phyloP scores from a whole-genome alignment of 805 yeast genomes.

The Candida mattraensis region DNA sequence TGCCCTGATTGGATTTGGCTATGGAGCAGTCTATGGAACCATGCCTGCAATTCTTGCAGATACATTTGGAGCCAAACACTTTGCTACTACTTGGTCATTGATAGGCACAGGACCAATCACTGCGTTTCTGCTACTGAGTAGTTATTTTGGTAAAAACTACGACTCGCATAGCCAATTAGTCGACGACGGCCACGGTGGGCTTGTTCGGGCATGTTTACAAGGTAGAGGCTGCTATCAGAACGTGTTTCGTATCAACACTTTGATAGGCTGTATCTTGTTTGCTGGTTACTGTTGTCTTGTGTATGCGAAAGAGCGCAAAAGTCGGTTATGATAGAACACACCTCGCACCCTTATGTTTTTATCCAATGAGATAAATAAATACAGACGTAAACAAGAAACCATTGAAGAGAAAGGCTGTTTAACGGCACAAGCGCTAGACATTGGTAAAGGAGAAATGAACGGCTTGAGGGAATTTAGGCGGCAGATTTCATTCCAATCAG shows the following conservation, averaged over 20 bases:
- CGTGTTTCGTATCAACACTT: conserved; percentile 43
- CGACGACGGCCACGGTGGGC: conserved; percentile 32
- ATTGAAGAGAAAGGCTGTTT: too few species aligned
- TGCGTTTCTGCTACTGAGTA: conserved; percentile 52
- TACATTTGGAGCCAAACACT: conserved; percentile 62
- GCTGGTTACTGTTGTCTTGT: conserved; percentile 22
- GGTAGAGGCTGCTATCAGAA: conserved; percentile 51
- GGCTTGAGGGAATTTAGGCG: conserved; percentile 4
- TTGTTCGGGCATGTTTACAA: conserved; percentile 38
- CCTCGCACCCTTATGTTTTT: too few species aligned
- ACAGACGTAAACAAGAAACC: too few species aligned
- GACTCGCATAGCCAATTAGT: conserved; percentile 43
- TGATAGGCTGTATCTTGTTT: conserved; percentile 30
- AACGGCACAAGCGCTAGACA: too few species aligned
- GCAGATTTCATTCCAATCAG: conserved; percentile 19
- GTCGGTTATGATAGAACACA: not conserved
- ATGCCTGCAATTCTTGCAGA: conserved; percentile 79
- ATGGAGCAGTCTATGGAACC: conserved; percentile 71
- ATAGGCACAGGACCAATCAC: conserved; percentile 69
- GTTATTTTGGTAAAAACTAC: conserved; percentile 54
- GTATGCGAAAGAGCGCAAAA: conserved; percentile 13
- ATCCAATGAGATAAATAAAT: too few species aligned
- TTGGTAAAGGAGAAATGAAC: not conserved
- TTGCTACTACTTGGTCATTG: conserved; percentile 77
- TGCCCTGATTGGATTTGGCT: conserved; percentile 57